Evolutionary conservation across 176 grass and related monocot genomes (phyloP), one percentile per base, ranked within the genome.

Genomic region (Calamus simplicifolius): DNA sequence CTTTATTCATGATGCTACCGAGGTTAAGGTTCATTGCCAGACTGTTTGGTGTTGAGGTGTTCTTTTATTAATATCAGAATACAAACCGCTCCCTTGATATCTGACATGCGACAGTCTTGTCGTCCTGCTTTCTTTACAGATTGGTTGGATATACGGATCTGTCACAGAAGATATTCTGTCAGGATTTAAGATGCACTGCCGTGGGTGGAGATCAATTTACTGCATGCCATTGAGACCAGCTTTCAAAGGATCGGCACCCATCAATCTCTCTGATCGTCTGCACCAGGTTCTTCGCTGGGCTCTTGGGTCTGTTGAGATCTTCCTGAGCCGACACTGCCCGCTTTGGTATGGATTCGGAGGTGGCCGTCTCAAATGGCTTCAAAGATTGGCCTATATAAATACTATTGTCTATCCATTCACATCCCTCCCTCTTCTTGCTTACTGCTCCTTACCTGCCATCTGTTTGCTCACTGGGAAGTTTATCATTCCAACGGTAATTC

Each of bases 251-350:
- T 97, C 92, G 6, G 91, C 91, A 3, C 91, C 91, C 17, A 96
- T 96, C 74, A 96, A 96, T 54, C 91, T 96, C 61, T 96, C 91
- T 2, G 91, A 96, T 71, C 80, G 91, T 72, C 73, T 96, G 61
- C 86, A 96, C 48, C 91, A 96, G 65, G 92, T 97, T 76, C 92
- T 97, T 60, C 87, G 87, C 52, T 97, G 92, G 92, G 92, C 92
- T 69, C 83, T 97, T 0, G 92, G 87, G 59, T 97, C 92, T 19
- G 73, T 97, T 4, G 92, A 97, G 66, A 97, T 91, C 51, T 90
- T 97, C 73, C 6, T 97, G 58, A 97, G 92, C 49, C 80, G 87
- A 1, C 92, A 97, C 18, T 91, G 92, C 72, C 92, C 92, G 0
- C 80, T 97, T 55, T 97, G 92, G 87, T 97, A 91, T 5, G 87